Evolutionary conservation across 2,329 filamentous ascomycete genomes (phyloP), one percentile per base, ranked within the genome.

Genomic region (Pseudohalonectria lignicola): DNA sequence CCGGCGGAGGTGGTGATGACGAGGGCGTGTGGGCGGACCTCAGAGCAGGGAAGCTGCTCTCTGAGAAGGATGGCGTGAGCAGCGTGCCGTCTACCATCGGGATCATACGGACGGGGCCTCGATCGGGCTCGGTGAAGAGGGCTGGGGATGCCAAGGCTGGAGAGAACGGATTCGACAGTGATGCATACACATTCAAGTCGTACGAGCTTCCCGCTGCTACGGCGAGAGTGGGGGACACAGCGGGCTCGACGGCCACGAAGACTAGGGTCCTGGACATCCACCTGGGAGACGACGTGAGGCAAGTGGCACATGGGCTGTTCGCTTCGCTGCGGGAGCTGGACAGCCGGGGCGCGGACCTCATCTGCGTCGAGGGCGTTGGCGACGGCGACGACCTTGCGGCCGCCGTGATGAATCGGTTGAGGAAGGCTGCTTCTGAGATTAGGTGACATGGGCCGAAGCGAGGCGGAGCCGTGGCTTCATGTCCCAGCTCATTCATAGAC

Each of bases 301-400:
- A 74, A 23, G 87, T 98, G 49, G 90, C 92, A 2, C 77, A 88
- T 49, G 84, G 85, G 0, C 66, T 98, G 12, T 98, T 98, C 56
- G 85, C 86, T 11, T 85, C 86, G 2, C 64, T 98, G 39, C 71
- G 92, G 38, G 84, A 88, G 48, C 71, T 98, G 45, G 92, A 98
- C 56, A 75, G 79, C 50, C 69, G 77, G 44, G 74, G 78, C 21
- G 86, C 86, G 4, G 79, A 92, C 53, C 69, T 82, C 16, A 95
- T 98, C 37, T 84, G 88, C 48, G 86, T 96, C 10, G 92, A 98
- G 56, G 90, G 90, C 3, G 83, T 95, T 41, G 68, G 76, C 43
- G 82, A 84, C 42, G 76, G 82, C 42, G 79, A 82, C 23, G 84
- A 92, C 54, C 80, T 92, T 48, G 86, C 87, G 16, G 85, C 86